Evolutionary conservation across 2,329 filamentous ascomycete genomes (phyloP).

Genomic region (Boeremia lycopersici): DNA sequence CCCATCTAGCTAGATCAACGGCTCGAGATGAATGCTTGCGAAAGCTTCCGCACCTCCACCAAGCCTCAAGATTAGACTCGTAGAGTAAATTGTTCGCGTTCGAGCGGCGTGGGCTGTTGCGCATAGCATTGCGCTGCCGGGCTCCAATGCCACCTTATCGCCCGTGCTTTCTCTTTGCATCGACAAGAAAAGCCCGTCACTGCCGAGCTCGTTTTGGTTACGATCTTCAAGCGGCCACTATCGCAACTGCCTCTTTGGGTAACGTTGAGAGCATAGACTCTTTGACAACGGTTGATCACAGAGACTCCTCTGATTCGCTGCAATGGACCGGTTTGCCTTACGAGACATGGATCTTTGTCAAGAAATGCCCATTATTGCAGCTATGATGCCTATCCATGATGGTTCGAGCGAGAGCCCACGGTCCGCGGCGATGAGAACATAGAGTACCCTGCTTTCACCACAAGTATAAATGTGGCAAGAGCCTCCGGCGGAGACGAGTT

Average conservation of each 20-base stretch:
- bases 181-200: not conserved
- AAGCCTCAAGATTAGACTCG: slow-evolving; percentile 3
- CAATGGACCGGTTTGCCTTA: slow-evolving; percentile 12
- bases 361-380: slow-evolving; percentile 14
- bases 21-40: slow-evolving; percentile 12
- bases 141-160: not conserved
- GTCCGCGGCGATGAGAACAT: slow-evolving; percentile 10
- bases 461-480: slow-evolving; percentile 17
- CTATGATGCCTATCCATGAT: slow-evolving; percentile 23
- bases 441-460: slow-evolving; percentile 4
- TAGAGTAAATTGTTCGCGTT: not conserved
- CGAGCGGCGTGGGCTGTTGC: not conserved
- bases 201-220: not conserved
- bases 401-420: slow-evolving; percentile 9
- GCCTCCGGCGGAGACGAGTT: not conserved
- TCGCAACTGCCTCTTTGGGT: slow-evolving; percentile 18
- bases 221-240: slow-evolving; percentile 9
- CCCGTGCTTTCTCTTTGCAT: not conserved
- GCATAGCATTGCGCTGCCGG: not conserved
- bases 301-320: slow-evolving; percentile 22
- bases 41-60: slow-evolving; percentile 8
- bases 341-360: slow-evolving; percentile 16
- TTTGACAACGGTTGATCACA: slow-evolving; percentile 16
- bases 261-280: slow-evolving; percentile 14
- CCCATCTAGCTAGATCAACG: not conserved